Evolutionary conservation across 2,329 filamentous ascomycete genomes (phyloP).

Genomic region (Paradendryphiella salina): DNA sequence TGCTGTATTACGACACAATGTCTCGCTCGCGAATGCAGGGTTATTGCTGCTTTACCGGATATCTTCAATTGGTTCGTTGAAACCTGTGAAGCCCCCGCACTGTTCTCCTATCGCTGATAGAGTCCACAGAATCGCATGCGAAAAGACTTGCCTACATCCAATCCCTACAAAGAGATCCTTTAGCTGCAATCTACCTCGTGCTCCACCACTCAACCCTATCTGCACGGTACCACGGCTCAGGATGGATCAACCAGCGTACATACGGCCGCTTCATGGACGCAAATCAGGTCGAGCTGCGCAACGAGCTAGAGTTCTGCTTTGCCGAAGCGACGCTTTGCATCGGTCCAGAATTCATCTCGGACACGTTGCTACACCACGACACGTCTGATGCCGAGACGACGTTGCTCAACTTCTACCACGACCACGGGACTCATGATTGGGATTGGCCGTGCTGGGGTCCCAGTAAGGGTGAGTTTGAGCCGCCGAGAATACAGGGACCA

Average conservation of each 20-base stretch:
- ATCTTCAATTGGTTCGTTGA: slow-evolving; percentile 20
- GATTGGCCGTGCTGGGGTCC: slow-evolving; percentile 25
- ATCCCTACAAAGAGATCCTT: slow-evolving; percentile 27
- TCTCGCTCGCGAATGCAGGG: slow-evolving; percentile 32
- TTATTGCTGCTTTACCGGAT: slow-evolving; percentile 35
- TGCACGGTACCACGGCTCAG: slow-evolving; percentile 39
- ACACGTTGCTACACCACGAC: slow-evolving; percentile 23
- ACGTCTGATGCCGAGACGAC: slow-evolving; percentile 20
- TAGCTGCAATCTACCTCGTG: slow-evolving; percentile 35
- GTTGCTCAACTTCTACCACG: slow-evolving; percentile 37
- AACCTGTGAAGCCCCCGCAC: not conserved
- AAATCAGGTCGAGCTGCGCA: slow-evolving; percentile 34
- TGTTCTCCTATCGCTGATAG: slow-evolving; percentile 1
- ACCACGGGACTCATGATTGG: slow-evolving; percentile 34
- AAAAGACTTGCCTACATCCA: slow-evolving; percentile 28
- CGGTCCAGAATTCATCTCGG: slow-evolving; percentile 33
- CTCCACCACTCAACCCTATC: slow-evolving; percentile 35
- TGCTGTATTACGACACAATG: slow-evolving; percentile 30
- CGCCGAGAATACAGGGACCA: slow-evolving; percentile 37
- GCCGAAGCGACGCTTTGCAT: slow-evolving; percentile 31
- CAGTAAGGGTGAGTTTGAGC: slow-evolving; percentile 26
- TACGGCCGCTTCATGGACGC: slow-evolving; percentile 38
- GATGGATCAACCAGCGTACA: slow-evolving; percentile 37
- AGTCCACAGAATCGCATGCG: slow-evolving; percentile 13
- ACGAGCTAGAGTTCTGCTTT: slow-evolving; percentile 38